Evolutionary conservation across 441 rosid species (phyloP).

Genomic region (Adansonia grandidieri): DNA sequence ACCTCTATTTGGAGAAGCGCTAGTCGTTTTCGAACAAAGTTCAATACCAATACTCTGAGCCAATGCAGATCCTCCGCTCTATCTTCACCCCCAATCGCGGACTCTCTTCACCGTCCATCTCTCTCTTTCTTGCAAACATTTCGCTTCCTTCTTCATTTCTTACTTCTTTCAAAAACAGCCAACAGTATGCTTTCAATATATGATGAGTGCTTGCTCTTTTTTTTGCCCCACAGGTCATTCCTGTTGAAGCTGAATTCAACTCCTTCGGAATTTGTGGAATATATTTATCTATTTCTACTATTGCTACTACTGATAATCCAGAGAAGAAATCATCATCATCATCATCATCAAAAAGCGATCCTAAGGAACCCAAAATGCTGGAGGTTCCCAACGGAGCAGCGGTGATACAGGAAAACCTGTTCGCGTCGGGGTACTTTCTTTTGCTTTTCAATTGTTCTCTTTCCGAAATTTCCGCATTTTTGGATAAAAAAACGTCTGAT

Average conservation of each 20-base stretch:
- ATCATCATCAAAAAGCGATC: slow-evolving; percentile 4
- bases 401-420: slow-evolving; percentile 68
- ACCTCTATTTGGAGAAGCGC: slow-evolving; percentile 48
- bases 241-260: slow-evolving; percentile 38
- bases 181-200: not conserved
- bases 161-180: not conserved
- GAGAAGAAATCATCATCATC: slow-evolving; percentile 1
- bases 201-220: not conserved
- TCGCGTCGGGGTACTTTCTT: slow-evolving; percentile 84
- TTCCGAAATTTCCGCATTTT: not conserved
- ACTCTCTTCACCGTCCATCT: slow-evolving; percentile 32
- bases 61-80: slow-evolving; percentile 28
- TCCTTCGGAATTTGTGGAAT: slow-evolving; percentile 36
- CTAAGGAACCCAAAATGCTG: slow-evolving; percentile 43
- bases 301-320: slow-evolving; percentile 29
- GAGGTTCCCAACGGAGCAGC: slow-evolving; percentile 50
- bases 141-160: slow-evolving; percentile 27
- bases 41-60: slow-evolving; percentile 28
- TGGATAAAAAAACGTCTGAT: slow-evolving; percentile 8
- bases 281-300: slow-evolving; percentile 38
- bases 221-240: slow-evolving; percentile 33
- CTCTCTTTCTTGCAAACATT: slow-evolving; percentile 42
- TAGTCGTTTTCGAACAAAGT: slow-evolving; percentile 37
- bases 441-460: not conserved
- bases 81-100: slow-evolving; percentile 32